Base-by-base conservation (phyloP, 768 basidiomycete genomes). In the Leccinum olivaceopallidum region DNA sequence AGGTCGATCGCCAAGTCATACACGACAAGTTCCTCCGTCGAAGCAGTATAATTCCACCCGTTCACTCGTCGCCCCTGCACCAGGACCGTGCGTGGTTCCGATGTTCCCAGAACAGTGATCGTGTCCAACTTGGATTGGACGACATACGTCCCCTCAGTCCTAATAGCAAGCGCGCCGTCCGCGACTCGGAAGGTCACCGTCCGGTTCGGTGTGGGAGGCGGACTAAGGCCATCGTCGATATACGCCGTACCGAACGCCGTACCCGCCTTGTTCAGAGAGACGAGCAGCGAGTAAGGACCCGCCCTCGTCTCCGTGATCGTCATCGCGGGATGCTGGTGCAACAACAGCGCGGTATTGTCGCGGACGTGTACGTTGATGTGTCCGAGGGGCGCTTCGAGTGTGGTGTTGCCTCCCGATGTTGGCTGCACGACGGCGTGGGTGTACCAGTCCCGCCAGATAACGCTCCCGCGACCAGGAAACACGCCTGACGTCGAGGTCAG, bases 281-380 rank as follows among this genome's bases (percentile, higher is more conserved):
- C 78, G 37, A 90, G 78, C 9, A 91, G 75, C 4, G 81, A 77
- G 69, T 83, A 90, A 1, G 86, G 83, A 0, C 82, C 81, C 47
- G 79, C 75, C 5, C 81, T 77, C 1, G 88, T 90, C 68, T 88
- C 87, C 49, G 79, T 77, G 59, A 83, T 79, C 1, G 88, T 91
- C 67, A 89, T 89, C 6, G 73, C 84, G 2, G 89, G 86, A 54
- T 76, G 61, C 6, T 80, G 74, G 67, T 91, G 84, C 36, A 89
- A 70, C 13, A 91, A 79, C 24, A 91, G 67, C 12, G 82, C 84
- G 20, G 85, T 78, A 20, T 85, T 83, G 62, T 85, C 84, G 14
- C 89, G 83, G 58, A 92, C 71, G 68, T 90, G 88, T 16, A 90
- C 85, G 62, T 86, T 86, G 71, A 92, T 90, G 67, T 89, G 85